Base-by-base conservation (phyloP, 495 filamentous ascomycete species). In the Collariella sp. region DNA sequence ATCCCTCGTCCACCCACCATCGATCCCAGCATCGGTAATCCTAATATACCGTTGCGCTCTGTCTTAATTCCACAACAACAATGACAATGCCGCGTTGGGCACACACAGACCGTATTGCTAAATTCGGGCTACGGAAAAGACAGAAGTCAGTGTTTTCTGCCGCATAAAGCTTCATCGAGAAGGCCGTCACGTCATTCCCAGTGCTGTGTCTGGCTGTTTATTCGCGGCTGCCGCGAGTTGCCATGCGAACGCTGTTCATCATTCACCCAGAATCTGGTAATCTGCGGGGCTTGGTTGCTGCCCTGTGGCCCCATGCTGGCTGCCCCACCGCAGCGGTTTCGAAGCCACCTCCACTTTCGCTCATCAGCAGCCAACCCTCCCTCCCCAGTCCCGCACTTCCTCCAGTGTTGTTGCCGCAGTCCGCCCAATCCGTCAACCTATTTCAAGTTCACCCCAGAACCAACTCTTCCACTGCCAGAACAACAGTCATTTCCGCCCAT, bases 361-460 rank as follows among this genome's bases (percentile, higher is more conserved):
- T n/a, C n/a, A n/a, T n/a, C n/a, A n/a, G 36, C 35, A 40, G 35
- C 42, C 54, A 41, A 40, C 29, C 42, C 43, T 46, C 43, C 26
- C 41, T 52, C 39, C 46, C n/a, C 50, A 15, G 38, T 20, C 46
- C 48, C 42, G 43, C 42, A 35, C 24, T 24, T 43, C 47, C 52
- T 52, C 40, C 46, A 46, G 34, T 31, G 42, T 51, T 46, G 33
- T 33, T 44, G 42, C 55, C 46, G 43, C 57, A 57, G 50, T 49
- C 62, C 54, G 52, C 54, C 59, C 53, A 54, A 56, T 52, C 55
- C 55, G 52, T 52, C 54, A 54, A 55, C 54, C 49, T 55, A n/a
- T 6, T 44, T n/a, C 34, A 13, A 46, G 20, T 52, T 40, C 39
- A 52, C 31, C 40, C 6, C 41, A 38, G 41, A 62, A 22, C 33